phyloP scores from a whole-genome alignment of 768 basidiomycete genomes.

The Agrocybe chaxingu region DNA sequence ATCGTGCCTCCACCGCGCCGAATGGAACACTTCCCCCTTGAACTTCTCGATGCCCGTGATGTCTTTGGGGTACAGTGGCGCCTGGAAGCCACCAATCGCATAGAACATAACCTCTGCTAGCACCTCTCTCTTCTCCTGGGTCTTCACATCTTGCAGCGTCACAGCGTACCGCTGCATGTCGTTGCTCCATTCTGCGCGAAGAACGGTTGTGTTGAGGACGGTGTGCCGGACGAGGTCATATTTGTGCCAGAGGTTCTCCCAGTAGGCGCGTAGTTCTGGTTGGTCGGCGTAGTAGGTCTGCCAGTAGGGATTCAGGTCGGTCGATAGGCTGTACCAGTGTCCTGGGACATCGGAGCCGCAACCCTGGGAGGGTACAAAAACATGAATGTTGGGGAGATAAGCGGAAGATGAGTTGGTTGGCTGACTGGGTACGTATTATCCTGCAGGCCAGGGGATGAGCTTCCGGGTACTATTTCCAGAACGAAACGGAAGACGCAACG shows the following conservation, averaged over 20 bases:
- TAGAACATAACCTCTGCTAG: constrained; percentile 46
- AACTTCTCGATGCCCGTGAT: constrained; percentile 42
- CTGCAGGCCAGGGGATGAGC: constrained; percentile 22
- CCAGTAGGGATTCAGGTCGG: constrained; percentile 54
- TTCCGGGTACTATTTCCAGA: background rate
- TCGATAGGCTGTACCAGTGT: constrained; percentile 55
- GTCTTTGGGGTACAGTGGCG: constrained; percentile 41
- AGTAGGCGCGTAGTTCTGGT: constrained; percentile 49
- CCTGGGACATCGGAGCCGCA: constrained; percentile 56
- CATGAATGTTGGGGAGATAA: background rate
- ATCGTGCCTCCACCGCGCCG: constrained; percentile 53
- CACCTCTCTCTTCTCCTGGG: constrained; percentile 29
- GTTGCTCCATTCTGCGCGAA: constrained; percentile 43
- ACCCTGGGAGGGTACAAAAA: constrained; percentile 28
- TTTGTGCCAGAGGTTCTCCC: constrained; percentile 44
- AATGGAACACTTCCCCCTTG: constrained; percentile 51
- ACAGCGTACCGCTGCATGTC: constrained; percentile 39
- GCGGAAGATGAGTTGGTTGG: background rate
- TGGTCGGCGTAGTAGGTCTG: constrained; percentile 41
- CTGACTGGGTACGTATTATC: constrained; percentile 54
- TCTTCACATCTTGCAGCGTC: constrained; percentile 31
- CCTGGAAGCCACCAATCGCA: constrained; percentile 50
- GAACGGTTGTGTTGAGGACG: constrained; percentile 37
- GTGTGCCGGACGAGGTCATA: constrained; percentile 40
- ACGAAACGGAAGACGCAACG: background rate